Evolutionary conservation across 1,284 basidiomycete species (phyloP).

Genomic region (Tilletia horrida): DNA sequence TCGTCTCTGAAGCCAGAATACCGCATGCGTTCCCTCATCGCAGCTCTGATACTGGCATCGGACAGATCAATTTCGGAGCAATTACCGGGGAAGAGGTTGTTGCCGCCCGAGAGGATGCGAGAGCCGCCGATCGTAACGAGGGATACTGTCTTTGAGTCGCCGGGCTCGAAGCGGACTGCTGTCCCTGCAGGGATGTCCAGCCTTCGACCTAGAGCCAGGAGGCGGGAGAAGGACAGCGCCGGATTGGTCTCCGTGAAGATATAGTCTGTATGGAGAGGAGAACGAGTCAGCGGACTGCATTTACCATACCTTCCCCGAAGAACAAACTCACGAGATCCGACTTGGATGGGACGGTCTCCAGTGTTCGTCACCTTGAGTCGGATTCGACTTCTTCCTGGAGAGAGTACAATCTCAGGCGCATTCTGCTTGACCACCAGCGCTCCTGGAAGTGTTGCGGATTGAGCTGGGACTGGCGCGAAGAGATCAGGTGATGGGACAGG

Average conservation of each 20-base stretch:
- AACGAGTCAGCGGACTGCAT: neutral
- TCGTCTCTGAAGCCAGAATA: constrained; percentile 38
- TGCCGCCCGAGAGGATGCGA: constrained; percentile 75
- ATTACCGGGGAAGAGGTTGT: constrained; percentile 60
- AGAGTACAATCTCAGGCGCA: constrained; percentile 66
- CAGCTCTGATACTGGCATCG: constrained; percentile 18
- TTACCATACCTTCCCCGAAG: neutral
- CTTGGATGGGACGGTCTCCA: constrained; percentile 88
- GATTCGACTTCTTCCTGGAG: constrained; percentile 68
- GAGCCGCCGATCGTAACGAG: constrained; percentile 76
- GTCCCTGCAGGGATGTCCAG: constrained; percentile 92
- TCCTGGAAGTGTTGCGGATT: constrained; percentile 31
- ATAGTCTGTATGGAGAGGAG: constrained; percentile 65
- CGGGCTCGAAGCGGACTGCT: constrained; percentile 93
- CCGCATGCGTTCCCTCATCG: constrained; percentile 29
- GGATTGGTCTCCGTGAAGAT: constrained; percentile 83
- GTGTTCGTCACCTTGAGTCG: constrained; percentile 79
- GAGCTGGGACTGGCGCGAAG: constrained; percentile 22
- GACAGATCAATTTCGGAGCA: constrained; percentile 29
- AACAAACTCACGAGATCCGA: constrained; percentile 38
- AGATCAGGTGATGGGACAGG: constrained; percentile 69
- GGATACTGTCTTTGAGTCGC: constrained; percentile 77
- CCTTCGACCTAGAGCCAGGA: constrained; percentile 73
- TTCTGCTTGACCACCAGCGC: constrained; percentile 36
- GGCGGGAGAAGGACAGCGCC: constrained; percentile 76